These are phyloP conservation scores for Mortierella claussenii DNA, from an alignment of 192 early-diverging fungal species.

Conservation along the genomic window DNA sequence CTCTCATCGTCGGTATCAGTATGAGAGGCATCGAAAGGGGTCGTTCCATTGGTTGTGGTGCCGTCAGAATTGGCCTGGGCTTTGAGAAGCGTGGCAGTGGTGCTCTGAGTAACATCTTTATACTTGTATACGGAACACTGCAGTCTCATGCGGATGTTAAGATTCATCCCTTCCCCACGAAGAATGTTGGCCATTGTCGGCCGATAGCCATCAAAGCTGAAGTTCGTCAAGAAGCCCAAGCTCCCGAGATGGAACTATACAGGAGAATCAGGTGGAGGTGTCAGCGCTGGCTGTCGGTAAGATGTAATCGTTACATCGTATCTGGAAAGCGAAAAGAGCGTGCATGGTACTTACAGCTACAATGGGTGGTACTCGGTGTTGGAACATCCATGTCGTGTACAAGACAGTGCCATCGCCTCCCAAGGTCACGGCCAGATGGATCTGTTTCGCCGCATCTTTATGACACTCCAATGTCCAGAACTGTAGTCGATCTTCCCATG, in stretches of 20 bases:
- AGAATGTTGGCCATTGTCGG: constrained; percentile 61
- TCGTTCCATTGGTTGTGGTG: too few relatives aligned
- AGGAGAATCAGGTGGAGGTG: not conserved
- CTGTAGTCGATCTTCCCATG: constrained; percentile 23
- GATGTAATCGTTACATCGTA: not conserved
- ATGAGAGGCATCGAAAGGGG: not conserved
- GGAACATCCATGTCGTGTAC: constrained; percentile 89
- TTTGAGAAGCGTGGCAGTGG: too few relatives aligned
- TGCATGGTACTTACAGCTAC: constrained; percentile 65
- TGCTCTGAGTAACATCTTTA: constrained; percentile 22
- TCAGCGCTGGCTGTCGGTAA: not conserved
- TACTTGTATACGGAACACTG: constrained; percentile 82
- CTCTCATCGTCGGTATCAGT: not conserved
- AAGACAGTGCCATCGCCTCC: constrained; percentile 96
- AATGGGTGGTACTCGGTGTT: constrained; percentile 84
- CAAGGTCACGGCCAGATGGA: constrained; percentile 58
- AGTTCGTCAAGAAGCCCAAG: constrained; percentile 91
- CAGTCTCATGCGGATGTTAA: constrained; percentile 89
- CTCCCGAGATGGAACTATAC: constrained; percentile 89
- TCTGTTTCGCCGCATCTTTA: constrained; percentile 15
- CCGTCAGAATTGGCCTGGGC: too few relatives aligned
- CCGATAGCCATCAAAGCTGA: constrained; percentile 71
- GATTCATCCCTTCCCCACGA: constrained; percentile 67
- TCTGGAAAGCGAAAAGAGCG: too few relatives aligned
- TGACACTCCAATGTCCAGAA: constrained; percentile 40